These are phyloP conservation scores for Rickenella mellea DNA, from an alignment of 768 basidiomycete genomes.

Conservation along the genomic window DNA sequence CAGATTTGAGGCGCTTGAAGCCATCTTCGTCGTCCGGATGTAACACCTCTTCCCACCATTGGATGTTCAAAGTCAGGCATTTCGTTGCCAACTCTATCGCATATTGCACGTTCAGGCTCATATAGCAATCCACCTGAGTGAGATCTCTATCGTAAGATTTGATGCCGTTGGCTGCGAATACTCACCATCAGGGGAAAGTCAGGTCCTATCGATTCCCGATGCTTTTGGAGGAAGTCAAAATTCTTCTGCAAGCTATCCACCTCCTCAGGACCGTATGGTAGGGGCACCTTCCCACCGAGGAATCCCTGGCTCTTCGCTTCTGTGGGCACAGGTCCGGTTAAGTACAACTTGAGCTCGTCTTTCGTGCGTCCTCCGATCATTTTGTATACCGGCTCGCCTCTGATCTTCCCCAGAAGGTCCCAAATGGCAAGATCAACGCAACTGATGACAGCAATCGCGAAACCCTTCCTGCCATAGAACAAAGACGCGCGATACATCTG, in stretches of 20 bases:
- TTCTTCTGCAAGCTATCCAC: conserved; percentile 19
- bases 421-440: conserved; percentile 23
- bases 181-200: conserved; percentile 20
- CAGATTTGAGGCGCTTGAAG: conserved; percentile 19
- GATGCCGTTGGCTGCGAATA: background rate
- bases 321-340: conserved; percentile 18
- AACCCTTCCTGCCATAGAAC: conserved; percentile 23
- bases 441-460: conserved; percentile 21
- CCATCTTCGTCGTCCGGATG: conserved; percentile 22
- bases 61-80: conserved; percentile 19
- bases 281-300: conserved; percentile 21
- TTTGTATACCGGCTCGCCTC: conserved; percentile 22
- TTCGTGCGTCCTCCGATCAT: conserved; percentile 23
- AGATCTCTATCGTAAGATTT: background rate
- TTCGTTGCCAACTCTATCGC: conserved; percentile 22
- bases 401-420: conserved; percentile 21
- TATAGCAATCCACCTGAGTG: conserved; percentile 13
- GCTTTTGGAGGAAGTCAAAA: conserved; percentile 18
- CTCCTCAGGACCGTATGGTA: conserved; percentile 22
- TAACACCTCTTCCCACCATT: conserved; percentile 24
- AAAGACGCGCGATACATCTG: conserved; percentile 22
- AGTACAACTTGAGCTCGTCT: conserved; percentile 20
- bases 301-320: conserved; percentile 19
- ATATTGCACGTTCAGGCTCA: conserved; percentile 22
- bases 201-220: conserved; percentile 19